Evolutionary conservation across 2,329 filamentous ascomycete species (phyloP).

Genomic region (Malbranchea cinnamomea): DNA sequence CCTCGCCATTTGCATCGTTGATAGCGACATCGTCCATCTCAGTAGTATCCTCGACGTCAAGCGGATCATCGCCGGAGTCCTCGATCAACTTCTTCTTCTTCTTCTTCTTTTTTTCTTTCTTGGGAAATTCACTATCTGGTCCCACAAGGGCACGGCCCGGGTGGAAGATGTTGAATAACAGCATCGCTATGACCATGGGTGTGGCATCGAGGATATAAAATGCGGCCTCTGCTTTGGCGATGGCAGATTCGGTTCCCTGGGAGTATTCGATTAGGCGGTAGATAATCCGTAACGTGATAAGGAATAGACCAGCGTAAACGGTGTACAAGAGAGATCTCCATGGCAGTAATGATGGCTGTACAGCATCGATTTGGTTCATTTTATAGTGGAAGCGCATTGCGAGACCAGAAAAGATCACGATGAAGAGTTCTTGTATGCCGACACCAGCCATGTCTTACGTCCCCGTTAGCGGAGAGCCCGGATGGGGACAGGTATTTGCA

Average conservation of each 20-base stretch:
- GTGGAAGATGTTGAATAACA: constrained; percentile 23
- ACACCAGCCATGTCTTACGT: constrained; percentile 18
- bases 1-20: no score
- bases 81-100: constrained; percentile 4
- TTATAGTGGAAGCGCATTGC: constrained; percentile 34
- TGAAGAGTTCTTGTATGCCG: constrained; percentile 39
- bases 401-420: constrained; percentile 35
- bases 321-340: constrained; percentile 29
- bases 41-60: no score
- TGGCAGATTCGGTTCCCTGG: constrained; percentile 29
- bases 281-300: constrained; percentile 41
- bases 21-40: constrained; percentile 1
- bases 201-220: constrained; percentile 27
- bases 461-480: neutral
- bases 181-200: constrained; percentile 25
- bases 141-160: constrained; percentile 21
- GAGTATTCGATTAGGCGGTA: constrained; percentile 48
- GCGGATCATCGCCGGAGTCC: no score
- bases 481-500: neutral
- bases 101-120: constrained; percentile 10
- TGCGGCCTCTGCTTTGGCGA: constrained; percentile 22
- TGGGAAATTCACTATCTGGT: constrained; percentile 17
- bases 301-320: constrained; percentile 35
- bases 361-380: constrained; percentile 20
- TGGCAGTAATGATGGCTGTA: constrained; percentile 20